Conservation (phyloP, 768 basidiomycete species). For the Dentipellis sp. region DNA sequence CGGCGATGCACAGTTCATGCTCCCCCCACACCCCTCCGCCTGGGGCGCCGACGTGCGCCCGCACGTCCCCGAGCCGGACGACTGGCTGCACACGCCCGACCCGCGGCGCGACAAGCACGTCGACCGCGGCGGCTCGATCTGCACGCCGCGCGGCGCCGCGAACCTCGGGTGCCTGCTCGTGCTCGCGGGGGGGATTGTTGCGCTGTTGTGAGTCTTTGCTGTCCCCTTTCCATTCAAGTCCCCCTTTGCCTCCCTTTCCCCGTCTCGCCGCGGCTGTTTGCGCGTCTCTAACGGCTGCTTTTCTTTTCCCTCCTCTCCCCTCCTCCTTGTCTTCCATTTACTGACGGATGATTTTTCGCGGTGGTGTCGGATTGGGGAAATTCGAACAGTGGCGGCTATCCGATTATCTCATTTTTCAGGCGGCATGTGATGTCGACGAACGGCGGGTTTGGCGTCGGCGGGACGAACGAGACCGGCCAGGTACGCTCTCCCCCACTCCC, state of each 20-base stretch:
- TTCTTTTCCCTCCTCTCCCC: background rate
- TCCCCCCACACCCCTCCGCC: slow-evolving; percentile 21
- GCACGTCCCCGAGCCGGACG: slow-evolving; percentile 18
- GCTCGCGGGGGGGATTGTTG: slow-evolving; percentile 1
- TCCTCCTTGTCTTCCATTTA: too few species aligned
- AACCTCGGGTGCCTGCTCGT: slow-evolving; percentile 28
- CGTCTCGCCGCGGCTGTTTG: too few species aligned
- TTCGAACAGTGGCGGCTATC: slow-evolving; percentile 19
- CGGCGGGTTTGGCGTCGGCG: slow-evolving; percentile 38
- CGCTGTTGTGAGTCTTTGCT: slow-evolving; percentile 10
- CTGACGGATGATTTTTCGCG: too few species aligned
- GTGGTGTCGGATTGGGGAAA: background rate
- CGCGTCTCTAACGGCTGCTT: too few species aligned
- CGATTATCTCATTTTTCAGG: slow-evolving; percentile 23
- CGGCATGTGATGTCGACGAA: slow-evolving; percentile 3
- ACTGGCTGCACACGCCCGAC: slow-evolving; percentile 24
- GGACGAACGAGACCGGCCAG: slow-evolving; percentile 39
- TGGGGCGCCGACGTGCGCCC: slow-evolving; percentile 18
- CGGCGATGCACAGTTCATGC: slow-evolving; percentile 6
- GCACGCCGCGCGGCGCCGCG: slow-evolving; percentile 27
- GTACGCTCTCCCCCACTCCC: slow-evolving; percentile 10
- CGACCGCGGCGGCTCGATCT: slow-evolving; percentile 26
- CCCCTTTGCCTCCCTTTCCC: too few species aligned
- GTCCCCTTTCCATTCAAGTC: too few species aligned
- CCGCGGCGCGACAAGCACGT: slow-evolving; percentile 22